Evolutionary conservation across 2,329 filamentous ascomycete genomes (phyloP), one percentile per base, ranked within the genome.

Genomic region (Coniochaeta sp.): DNA sequence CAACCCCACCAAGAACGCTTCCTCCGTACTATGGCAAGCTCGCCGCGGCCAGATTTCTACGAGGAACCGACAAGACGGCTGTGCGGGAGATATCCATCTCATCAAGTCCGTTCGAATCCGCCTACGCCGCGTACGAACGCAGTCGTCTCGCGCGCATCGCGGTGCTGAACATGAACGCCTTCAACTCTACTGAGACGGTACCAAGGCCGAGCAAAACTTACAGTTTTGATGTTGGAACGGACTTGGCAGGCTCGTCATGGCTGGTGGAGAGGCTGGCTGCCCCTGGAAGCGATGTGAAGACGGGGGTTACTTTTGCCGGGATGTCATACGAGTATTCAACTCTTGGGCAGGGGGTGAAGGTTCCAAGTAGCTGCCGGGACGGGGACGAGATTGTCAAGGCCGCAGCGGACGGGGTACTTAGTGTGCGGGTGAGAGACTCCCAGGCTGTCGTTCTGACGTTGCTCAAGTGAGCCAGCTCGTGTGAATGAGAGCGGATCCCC

Each of bases 11-110:
- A 22, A 45, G 40, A 26, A 61, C 59, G 10, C 56, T 60, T 13
- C 46, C 59, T 24, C 55, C 59, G 1, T 61, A 58, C 51, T 60
- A 61, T 46, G 58, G 58, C 10, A 58, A 60, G 53, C 52, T 61
- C 13, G 59, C 59, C 3, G 58, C 58, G 3, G 53, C 51, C 35
- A 55, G 54, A 1, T 59, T 61, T 50, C 51, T 61, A 16, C 53
- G 53, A 33, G 51, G 42, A 45, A 51, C 54, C 16, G 51, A 50
- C 13, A 52, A 55, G 27, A 33, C 50, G 9, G 32, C 33, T 13
- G 45, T 52, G 9, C 32, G 16, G 18, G 40, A 51, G 31, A 27
- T 51, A 3, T 6, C 31, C 13, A 22, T 48, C 9, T 22, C 31
- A 8, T 28, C 31, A 1, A 31, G 33, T 13, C 24, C 31, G 2